Evolutionary conservation across 2,329 filamentous ascomycete genomes (phyloP).

Genomic region (Xylariaceae sp.): DNA sequence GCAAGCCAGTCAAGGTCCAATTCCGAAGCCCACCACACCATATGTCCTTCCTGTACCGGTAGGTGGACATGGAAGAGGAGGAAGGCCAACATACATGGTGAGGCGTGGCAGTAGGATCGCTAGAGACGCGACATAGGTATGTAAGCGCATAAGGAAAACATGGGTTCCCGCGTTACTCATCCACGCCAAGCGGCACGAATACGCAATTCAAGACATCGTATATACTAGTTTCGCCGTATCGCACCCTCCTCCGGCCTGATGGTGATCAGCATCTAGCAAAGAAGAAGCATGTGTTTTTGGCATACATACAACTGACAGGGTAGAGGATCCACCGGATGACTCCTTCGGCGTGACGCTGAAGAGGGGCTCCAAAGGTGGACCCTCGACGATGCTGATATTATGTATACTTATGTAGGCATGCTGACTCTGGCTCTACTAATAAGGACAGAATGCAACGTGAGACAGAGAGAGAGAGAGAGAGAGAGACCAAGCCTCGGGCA

Average conservation of each 20-base stretch:
- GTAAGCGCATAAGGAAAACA: neutral
- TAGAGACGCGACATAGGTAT: neutral
- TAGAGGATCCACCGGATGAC: too few relatives aligned
- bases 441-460: too few relatives aligned
- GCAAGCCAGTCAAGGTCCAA: neutral
- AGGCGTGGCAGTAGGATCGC: neutral
- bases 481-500: neutral
- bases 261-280: too few relatives aligned
- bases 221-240: too few relatives aligned
- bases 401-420: too few relatives aligned
- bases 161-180: neutral
- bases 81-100: neutral
- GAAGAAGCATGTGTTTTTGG: too few relatives aligned
- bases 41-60: neutral
- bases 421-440: too few relatives aligned
- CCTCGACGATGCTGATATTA: too few relatives aligned
- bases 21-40: neutral
- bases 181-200: neutral
- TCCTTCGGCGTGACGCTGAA: too few relatives aligned
- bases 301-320: too few relatives aligned
- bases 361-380: too few relatives aligned
- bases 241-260: too few relatives aligned
- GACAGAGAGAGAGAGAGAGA: neutral
- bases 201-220: neutral
- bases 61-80: neutral